Evolutionary conservation across 257 asterid genomes (phyloP).

Genomic region (Forsythia suspensa): DNA sequence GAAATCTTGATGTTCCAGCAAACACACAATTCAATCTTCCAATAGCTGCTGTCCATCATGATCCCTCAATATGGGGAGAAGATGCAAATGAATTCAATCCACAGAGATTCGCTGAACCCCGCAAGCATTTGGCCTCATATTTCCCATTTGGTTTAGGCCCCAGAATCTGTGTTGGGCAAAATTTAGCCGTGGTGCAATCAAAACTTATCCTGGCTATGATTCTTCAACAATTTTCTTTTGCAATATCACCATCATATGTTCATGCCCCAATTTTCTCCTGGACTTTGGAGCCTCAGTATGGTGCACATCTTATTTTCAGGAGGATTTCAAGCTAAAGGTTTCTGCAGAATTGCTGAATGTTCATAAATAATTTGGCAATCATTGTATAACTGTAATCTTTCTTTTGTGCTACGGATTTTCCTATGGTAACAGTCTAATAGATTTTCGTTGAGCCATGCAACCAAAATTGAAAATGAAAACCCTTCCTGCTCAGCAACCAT

Average conservation of each 20-base stretch:
- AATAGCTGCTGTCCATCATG: conserved; percentile 34
- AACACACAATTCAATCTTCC: conserved; percentile 30
- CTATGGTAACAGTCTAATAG: neutral
- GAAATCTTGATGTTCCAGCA: conserved; percentile 31
- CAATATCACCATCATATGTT: conserved; percentile 33
- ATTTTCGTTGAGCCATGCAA: neutral
- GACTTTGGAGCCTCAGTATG: conserved; percentile 37
- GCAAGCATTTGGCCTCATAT: conserved; percentile 32
- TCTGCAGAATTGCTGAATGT: neutral
- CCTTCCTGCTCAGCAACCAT: too few relatives aligned
- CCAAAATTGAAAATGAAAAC: too few relatives aligned
- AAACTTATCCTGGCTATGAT: conserved; percentile 35
- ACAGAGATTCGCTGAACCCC: conserved; percentile 21
- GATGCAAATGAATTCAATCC: conserved; percentile 45
- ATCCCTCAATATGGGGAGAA: conserved; percentile 36
- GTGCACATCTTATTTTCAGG: conserved; percentile 31
- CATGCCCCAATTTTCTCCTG: conserved; percentile 28
- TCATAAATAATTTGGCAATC: neutral
- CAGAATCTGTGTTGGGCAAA: conserved; percentile 36
- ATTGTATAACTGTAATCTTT: neutral
- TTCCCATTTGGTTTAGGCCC: conserved; percentile 37
- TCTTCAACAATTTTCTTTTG: conserved; percentile 19
- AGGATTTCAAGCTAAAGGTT: conserved; percentile 7
- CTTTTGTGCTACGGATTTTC: neutral
- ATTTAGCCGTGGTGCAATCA: conserved; percentile 36